These are phyloP conservation scores for Yamadazyma takamatsuzukensis DNA, from an alignment of 805 yeast genomes.

Conservation along the genomic window DNA sequence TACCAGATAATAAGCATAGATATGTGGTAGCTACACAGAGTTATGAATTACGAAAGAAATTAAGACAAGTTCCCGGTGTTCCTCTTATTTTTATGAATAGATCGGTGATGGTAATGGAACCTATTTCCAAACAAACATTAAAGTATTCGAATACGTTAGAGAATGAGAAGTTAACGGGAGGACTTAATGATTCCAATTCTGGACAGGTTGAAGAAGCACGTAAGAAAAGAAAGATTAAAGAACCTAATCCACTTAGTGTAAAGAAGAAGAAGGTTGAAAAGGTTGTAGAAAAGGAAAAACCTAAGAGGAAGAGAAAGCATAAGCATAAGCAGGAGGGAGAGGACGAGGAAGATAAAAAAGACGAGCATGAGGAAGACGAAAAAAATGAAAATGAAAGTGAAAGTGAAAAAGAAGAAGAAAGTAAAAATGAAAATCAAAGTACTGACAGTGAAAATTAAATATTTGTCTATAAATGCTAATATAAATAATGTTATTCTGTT, in stretches of 20 bases:
- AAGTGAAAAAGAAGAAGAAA: background rate
- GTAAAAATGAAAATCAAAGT: slow-evolving; percentile 1
- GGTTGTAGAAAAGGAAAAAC: slow-evolving; percentile 4
- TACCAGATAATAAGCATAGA: slow-evolving; percentile 81
- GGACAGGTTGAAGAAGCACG: slow-evolving; percentile 25
- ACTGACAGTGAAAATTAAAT: too few species aligned
- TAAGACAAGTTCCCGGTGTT: slow-evolving; percentile 82
- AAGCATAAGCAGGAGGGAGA: slow-evolving; percentile 14
- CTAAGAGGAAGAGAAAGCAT: slow-evolving; percentile 21
- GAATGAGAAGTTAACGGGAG: slow-evolving; percentile 63
- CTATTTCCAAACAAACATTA: slow-evolving; percentile 68
- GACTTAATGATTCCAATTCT: slow-evolving; percentile 65
- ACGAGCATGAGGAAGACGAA: background rate
- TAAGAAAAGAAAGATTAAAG: slow-evolving; percentile 58
- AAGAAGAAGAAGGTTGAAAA: slow-evolving; percentile 60
- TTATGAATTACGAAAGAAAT: slow-evolving; percentile 57
- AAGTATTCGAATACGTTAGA: slow-evolving; percentile 47
- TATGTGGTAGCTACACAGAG: slow-evolving; percentile 87
- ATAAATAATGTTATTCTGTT: too few species aligned
- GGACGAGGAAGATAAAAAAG: slow-evolving; percentile 2
- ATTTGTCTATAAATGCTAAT: too few species aligned
- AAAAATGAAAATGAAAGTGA: background rate
- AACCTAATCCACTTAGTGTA: slow-evolving; percentile 87
- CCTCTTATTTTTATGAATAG: slow-evolving; percentile 86
- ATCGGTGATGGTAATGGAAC: slow-evolving; percentile 95